These are phyloP conservation scores for Ceratobasidium papillatum DNA, from an alignment of 1,284 basidiomycete genomes.

Conservation along the genomic window DNA sequence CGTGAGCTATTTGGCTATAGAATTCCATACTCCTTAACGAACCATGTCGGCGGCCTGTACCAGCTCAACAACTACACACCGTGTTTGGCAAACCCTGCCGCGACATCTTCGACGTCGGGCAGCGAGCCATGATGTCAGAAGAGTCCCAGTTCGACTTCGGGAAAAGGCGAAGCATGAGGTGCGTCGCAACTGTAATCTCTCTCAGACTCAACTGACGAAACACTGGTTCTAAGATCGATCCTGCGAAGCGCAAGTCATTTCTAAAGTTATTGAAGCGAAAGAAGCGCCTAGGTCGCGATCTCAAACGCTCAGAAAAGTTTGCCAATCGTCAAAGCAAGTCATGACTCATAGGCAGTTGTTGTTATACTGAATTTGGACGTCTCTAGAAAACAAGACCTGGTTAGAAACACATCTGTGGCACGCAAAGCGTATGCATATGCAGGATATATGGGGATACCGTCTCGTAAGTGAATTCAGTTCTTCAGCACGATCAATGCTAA, in stretches of 20 bases:
- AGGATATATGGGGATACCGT: slow-evolving; percentile 87
- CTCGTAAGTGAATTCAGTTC: slow-evolving; percentile 60
- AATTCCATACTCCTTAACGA: background rate
- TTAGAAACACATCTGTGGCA: slow-evolving; percentile 95
- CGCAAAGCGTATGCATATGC: slow-evolving; percentile 93
- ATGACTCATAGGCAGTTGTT: background rate
- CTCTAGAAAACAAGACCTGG: slow-evolving; percentile 81
- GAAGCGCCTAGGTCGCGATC: slow-evolving; percentile 44
- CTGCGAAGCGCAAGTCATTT: slow-evolving; percentile 65
- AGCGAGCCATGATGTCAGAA: slow-evolving; percentile 89
- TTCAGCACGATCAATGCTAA: background rate
- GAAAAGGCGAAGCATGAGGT: slow-evolving; percentile 85
- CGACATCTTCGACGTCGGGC: slow-evolving; percentile 88
- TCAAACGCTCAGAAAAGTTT: slow-evolving; percentile 62
- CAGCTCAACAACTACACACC: slow-evolving; percentile 67
- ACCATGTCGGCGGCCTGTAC: slow-evolving; percentile 45
- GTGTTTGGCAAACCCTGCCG: slow-evolving; percentile 91
- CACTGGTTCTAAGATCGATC: slow-evolving; percentile 70
- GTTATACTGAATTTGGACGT: background rate
- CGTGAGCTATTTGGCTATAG: slow-evolving; percentile 56
- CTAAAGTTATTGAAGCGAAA: slow-evolving; percentile 21
- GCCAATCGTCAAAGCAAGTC: slow-evolving; percentile 71
- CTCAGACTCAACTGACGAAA: background rate
- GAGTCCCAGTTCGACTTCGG: slow-evolving; percentile 83
- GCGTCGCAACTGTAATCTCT: slow-evolving; percentile 42